A percentile compares a stretch with the other conserved stretches of the same genome.
phyloP scores from a whole-genome alignment of 257 asterid genomes.

The Primulina tabacum region DNA sequence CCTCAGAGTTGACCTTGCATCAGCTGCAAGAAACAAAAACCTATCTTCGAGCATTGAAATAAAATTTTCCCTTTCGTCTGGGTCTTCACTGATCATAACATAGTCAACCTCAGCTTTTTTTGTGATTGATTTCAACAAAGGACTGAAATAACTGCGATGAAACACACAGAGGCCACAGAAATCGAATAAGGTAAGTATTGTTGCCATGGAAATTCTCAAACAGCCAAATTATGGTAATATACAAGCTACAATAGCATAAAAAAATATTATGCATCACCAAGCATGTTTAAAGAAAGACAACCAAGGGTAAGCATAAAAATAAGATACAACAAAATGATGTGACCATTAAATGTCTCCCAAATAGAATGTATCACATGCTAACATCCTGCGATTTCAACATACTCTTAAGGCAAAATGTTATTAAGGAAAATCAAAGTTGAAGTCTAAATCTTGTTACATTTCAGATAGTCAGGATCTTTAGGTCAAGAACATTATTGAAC shows the following conservation, averaged over 20 bases:
- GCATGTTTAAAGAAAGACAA: constrained; percentile 7
- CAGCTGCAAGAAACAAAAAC: constrained; percentile 93
- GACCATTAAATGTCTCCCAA: constrained; percentile 11
- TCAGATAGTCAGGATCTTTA: background rate
- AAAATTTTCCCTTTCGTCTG: constrained; percentile 74
- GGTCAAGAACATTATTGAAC: background rate
- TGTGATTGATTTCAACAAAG: constrained; percentile 76
- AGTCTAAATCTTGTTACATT: constrained; percentile 11
- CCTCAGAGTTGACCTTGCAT: constrained; percentile 91
- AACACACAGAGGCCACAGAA: background rate
- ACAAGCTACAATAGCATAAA: background rate
- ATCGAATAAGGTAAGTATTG: background rate
- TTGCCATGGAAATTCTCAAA: constrained; percentile 4
- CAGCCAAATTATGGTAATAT: constrained; percentile 4
- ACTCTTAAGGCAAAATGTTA: background rate
- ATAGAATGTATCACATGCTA: constrained; percentile 6
- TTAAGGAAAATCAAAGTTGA: background rate
- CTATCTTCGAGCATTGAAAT: constrained; percentile 81
- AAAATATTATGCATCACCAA: background rate
- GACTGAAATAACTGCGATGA: constrained; percentile 83
- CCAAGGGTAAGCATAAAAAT: background rate
- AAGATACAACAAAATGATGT: background rate
- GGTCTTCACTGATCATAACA: constrained; percentile 73
- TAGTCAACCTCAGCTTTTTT: constrained; percentile 59
- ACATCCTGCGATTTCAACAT: background rate